These are phyloP conservation scores for Lecanicillium sp. DNA, from an alignment of 2,329 filamentous ascomycete genomes.

Conservation along the genomic window DNA sequence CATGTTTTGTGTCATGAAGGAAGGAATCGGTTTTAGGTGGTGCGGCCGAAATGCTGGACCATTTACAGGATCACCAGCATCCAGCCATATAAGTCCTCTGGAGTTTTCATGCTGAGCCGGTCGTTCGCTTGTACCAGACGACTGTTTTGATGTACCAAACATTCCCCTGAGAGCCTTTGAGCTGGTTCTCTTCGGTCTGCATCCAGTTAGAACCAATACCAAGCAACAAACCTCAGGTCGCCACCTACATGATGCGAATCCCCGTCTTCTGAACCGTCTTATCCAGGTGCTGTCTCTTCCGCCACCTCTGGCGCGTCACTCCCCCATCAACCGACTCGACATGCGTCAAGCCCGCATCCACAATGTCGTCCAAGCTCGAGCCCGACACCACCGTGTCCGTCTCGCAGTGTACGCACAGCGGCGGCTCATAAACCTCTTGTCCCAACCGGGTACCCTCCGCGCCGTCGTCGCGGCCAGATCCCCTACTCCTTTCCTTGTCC, in stretches of 20 bases:
- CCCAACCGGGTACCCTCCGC: conserved; percentile 7
- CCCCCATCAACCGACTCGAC: conserved; percentile 39
- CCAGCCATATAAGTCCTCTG: conserved; percentile 36
- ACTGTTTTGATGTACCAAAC: too few species aligned
- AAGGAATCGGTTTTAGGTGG: conserved; percentile 43
- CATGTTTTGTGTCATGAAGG: conserved; percentile 22
- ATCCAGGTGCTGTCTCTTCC: conserved; percentile 14
- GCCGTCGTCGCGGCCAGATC: conserved; percentile 9
- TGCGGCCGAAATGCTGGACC: conserved; percentile 38
- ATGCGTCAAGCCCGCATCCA: conserved; percentile 34
- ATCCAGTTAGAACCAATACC: neutral
- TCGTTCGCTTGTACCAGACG: too few species aligned
- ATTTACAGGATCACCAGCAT: conserved; percentile 40
- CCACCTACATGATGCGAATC: too few species aligned
- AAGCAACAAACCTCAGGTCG: too few species aligned
- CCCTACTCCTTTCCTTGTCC: too few species aligned
- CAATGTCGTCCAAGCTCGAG: conserved; percentile 16
- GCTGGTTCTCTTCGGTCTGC: neutral
- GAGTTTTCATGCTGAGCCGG: too few species aligned
- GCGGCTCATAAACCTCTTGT: conserved; percentile 36
- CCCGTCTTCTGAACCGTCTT: too few species aligned
- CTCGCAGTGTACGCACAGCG: conserved; percentile 41
- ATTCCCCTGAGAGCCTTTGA: too few species aligned
- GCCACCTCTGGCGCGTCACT: conserved; percentile 34
- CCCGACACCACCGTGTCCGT: conserved; percentile 30